A percentile compares a stretch with the other conserved stretches of the same genome.
These are phyloP conservation scores for Rhodocollybia butyracea DNA, from an alignment of 768 basidiomycete species.

Conservation along the genomic window DNA sequence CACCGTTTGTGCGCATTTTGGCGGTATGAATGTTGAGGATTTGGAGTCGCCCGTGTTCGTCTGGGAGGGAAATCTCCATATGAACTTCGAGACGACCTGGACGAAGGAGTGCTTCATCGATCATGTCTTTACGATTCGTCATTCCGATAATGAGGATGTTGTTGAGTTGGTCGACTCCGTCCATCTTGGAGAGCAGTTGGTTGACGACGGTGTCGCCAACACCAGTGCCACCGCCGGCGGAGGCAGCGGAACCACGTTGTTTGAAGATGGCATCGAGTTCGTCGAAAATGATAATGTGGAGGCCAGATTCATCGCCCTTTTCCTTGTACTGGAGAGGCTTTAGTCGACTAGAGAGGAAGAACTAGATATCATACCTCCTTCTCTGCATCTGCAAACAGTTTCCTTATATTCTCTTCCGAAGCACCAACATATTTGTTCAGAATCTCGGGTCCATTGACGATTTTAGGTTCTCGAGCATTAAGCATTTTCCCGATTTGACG, in stretches of 20 bases:
- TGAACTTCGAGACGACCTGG: constrained; percentile 99
- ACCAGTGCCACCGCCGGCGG: constrained; percentile 86
- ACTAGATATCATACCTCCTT: constrained; percentile 64
- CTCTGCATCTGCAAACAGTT: constrained; percentile 97
- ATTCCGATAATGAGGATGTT: constrained; percentile 99
- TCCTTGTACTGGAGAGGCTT: constrained; percentile 84
- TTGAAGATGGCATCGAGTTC: constrained; percentile 99
- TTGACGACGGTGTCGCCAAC: constrained; percentile 99
- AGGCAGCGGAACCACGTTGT: constrained; percentile 91
- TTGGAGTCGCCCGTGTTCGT: constrained; percentile 88
- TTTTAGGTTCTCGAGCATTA: constrained; percentile 95
- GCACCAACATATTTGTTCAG: constrained; percentile 97
- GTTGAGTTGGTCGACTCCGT: constrained; percentile 97
- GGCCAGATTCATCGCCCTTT: constrained; percentile 93
- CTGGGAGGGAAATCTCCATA: constrained; percentile 98
- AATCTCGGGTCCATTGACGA: constrained; percentile 98
- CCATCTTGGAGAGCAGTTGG: constrained; percentile 98
- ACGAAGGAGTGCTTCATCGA: constrained; percentile 95
- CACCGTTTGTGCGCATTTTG: constrained; percentile 89
- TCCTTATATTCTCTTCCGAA: constrained; percentile 96
- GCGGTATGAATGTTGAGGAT: constrained; percentile 93
- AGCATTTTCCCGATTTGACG: constrained; percentile 99
- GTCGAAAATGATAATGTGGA: constrained; percentile 99
- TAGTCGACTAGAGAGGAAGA: no score
- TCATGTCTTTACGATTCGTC: constrained; percentile 99